A percentile compares a stretch with the other conserved stretches of the same genome.
These are phyloP conservation scores for Cytospora leucostoma DNA, from an alignment of 2,329 filamentous ascomycete species.

Conservation along the genomic window DNA sequence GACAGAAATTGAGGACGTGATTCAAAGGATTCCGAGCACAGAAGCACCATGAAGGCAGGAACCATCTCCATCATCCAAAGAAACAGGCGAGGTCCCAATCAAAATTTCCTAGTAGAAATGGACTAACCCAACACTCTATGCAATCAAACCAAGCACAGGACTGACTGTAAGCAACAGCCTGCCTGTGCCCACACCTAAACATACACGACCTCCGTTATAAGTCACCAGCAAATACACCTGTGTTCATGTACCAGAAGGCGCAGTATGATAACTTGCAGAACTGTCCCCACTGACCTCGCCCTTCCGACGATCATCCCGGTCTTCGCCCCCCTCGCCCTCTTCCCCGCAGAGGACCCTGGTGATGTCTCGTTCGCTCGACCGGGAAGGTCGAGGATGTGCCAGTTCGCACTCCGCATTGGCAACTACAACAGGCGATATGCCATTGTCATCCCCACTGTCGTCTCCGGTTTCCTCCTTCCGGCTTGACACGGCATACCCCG, in stretches of 20 bases:
- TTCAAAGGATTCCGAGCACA: too few species aligned
- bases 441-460: not conserved
- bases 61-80: too few species aligned
- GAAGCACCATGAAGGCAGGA: too few species aligned
- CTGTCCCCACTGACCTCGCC: constrained; percentile 10
- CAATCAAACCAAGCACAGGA: not conserved
- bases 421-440: constrained; percentile 12
- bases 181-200: not conserved
- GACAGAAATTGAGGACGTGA: too few species aligned
- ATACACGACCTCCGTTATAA: not conserved
- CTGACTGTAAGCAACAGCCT: not conserved
- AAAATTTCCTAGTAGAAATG: not conserved
- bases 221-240: not conserved
- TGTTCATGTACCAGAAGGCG: not conserved
- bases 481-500: not conserved
- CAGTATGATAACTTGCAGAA: constrained; percentile 23
- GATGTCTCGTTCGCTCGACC: constrained; percentile 10
- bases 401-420: constrained; percentile 19
- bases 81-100: too few species aligned
- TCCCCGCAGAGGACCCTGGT: constrained; percentile 11
- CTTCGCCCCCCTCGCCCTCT: not conserved
- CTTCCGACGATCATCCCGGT: not conserved
- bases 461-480: not conserved
- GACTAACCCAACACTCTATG: not conserved
- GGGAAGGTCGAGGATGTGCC: constrained; percentile 23